A percentile compares a stretch with the other conserved stretches of the same genome.
Conservation (phyloP, 2,329 filamentous ascomycete genomes). For the Colletotrichum sp. region DNA sequence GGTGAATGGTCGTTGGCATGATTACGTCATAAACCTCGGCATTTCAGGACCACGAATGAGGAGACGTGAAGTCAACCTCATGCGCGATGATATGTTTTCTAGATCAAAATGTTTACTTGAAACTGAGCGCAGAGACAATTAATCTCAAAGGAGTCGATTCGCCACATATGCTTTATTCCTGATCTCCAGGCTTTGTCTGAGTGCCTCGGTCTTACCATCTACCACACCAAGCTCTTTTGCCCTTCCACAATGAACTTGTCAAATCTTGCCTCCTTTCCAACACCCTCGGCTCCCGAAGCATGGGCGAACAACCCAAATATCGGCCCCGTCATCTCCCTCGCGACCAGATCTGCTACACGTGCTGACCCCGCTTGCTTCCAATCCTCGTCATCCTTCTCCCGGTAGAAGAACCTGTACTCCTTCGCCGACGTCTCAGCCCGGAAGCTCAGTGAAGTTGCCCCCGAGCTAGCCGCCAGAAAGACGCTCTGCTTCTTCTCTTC, state of each 20-base stretch:
- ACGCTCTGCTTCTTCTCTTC: neutral
- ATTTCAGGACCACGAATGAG: neutral
- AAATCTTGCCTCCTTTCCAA: neutral
- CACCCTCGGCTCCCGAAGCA: neutral
- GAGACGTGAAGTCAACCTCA: neutral
- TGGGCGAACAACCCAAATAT: slow-evolving; percentile 33
- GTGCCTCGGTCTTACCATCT: neutral
- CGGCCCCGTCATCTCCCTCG: slow-evolving; percentile 36
- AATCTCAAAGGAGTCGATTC: rapidly evolving
- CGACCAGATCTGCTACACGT: slow-evolving; percentile 32
- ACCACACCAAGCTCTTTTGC: neutral
- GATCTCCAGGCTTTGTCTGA: rapidly evolving
- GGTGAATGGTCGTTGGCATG: neutral
- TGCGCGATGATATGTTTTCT: neutral
- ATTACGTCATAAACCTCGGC: neutral
- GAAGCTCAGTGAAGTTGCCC: neutral
- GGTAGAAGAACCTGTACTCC: neutral
- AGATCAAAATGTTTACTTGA: neutral
- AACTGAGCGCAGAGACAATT: neutral
- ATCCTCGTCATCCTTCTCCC: rapidly evolving
- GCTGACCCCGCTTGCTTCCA: slow-evolving; percentile 7
- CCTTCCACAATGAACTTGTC: neutral
- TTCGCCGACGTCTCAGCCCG: neutral
- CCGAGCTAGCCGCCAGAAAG: rapidly evolving
- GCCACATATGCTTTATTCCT: neutral